Percentiles rank a stretch among this genome's conserved stretches.
These are phyloP conservation scores for Dittrichia graveolens DNA, from an alignment of 129 eudicot species.

Conservation along the genomic window DNA sequence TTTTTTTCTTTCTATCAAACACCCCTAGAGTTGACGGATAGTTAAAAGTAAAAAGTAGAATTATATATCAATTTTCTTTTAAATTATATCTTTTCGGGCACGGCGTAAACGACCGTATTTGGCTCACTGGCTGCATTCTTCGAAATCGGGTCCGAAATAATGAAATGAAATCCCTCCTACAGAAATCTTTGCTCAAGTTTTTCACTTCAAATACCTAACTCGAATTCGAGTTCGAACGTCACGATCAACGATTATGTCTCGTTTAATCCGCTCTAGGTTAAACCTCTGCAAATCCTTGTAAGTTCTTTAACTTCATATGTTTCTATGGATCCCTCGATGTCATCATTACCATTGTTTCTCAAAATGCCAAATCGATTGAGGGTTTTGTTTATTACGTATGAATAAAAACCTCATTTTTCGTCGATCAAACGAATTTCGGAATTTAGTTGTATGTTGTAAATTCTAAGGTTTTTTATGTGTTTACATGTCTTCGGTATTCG, in stretches of 20 bases:
- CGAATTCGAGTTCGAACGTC: slow-evolving; percentile 3
- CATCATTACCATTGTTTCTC: neutral
- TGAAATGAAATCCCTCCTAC: too few relatives aligned
- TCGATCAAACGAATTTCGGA: slow-evolving; percentile 21
- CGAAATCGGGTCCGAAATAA: too few relatives aligned
- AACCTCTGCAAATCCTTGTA: slow-evolving; percentile 39
- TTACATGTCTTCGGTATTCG: neutral
- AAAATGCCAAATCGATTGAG: slow-evolving; percentile 7
- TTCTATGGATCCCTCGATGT: neutral
- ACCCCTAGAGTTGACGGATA: too few relatives aligned
- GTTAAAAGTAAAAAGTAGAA: too few relatives aligned
- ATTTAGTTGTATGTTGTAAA: neutral
- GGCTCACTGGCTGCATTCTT: too few relatives aligned
- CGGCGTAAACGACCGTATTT: too few relatives aligned
- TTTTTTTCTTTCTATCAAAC: too few relatives aligned
- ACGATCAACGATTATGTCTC: slow-evolving; percentile 41
- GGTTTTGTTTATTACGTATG: neutral
- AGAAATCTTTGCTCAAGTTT: too few relatives aligned
- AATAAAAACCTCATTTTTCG: neutral
- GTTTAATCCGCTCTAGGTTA: slow-evolving; percentile 37
- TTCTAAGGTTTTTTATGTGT: neutral
- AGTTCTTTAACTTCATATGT: slow-evolving; percentile 23
- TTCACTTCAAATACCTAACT: too few relatives aligned
- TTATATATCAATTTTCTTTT: too few relatives aligned
- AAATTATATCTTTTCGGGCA: too few relatives aligned